Conservation (phyloP, 2,329 filamentous ascomycete species). For the Penicillium sclerotiorum region DNA sequence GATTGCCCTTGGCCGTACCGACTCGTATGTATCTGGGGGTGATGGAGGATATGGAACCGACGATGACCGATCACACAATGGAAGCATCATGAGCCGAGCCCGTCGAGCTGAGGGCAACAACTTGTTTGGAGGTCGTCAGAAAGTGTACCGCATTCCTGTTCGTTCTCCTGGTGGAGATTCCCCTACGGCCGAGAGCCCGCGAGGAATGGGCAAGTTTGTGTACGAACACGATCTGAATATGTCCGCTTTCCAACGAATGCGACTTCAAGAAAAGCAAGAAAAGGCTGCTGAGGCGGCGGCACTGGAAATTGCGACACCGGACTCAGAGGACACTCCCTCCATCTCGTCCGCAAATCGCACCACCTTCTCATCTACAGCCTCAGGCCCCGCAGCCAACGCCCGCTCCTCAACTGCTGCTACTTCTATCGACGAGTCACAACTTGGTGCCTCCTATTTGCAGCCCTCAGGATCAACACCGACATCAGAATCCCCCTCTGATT, state of each 20-base stretch:
- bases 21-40: constrained; percentile 66
- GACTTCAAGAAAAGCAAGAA: constrained; percentile 55
- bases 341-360: constrained; percentile 75
- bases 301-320: constrained; percentile 43
- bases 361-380: constrained; percentile 81
- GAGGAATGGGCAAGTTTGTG: constrained; percentile 64
- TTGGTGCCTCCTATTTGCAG: constrained; percentile 29
- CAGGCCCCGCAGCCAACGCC: constrained; percentile 66
- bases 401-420: constrained; percentile 86
- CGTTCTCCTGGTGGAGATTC: constrained; percentile 42
- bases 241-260: constrained; percentile 81
- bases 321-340: constrained; percentile 52
- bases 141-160: constrained; percentile 82
- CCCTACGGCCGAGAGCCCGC: constrained; percentile 35
- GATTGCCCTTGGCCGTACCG: constrained; percentile 61
- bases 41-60: constrained; percentile 63
- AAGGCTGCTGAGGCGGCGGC: constrained; percentile 41
- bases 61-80: constrained; percentile 60
- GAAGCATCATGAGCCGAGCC: constrained; percentile 80
- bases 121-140: constrained; percentile 92
- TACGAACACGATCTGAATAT: constrained; percentile 86
- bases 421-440: constrained; percentile 74
- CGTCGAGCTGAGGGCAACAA: constrained; percentile 88
- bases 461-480: constrained; percentile 3
- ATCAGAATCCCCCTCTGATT: constrained; percentile 25